phyloP scores from a whole-genome alignment of 2,329 filamentous ascomycete species.

The Pyricularia pennisetigena region DNA sequence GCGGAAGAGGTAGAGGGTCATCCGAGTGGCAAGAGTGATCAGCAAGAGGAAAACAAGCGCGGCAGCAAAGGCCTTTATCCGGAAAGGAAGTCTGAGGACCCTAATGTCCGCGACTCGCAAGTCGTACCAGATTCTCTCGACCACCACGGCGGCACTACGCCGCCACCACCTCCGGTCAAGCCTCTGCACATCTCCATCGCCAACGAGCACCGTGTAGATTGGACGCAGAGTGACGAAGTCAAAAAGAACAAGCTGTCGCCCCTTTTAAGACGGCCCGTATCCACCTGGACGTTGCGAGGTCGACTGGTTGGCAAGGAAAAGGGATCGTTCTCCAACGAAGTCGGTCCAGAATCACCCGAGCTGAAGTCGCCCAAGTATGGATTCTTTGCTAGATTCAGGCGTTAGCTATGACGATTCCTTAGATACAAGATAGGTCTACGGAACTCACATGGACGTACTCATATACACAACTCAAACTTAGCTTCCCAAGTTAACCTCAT shows the following conservation, averaged over 20 bases:
- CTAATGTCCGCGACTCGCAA: conserved; percentile 10
- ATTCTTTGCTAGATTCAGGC: conserved; percentile 35
- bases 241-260: conserved; percentile 9
- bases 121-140: conserved; percentile 7
- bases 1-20: conserved; percentile 23
- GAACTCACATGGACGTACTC: background rate
- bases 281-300: conserved; percentile 37
- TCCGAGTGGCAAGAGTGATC: conserved; percentile 7
- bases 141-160: background rate
- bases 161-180: background rate
- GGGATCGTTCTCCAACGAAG: conserved; percentile 11
- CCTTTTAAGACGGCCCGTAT: conserved; percentile 23
- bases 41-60: conserved; percentile 16
- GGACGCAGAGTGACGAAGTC: conserved; percentile 47
- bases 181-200: conserved; percentile 5
- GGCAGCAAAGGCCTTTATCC: conserved; percentile 27
- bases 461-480: background rate
- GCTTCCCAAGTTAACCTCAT: background rate
- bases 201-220: conserved; percentile 38
- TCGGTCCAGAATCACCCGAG: conserved; percentile 9
- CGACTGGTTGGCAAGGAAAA: conserved; percentile 26
- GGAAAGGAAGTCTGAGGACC: background rate
- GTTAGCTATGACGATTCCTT: conserved; percentile 10
- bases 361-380: conserved; percentile 23
- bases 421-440: background rate